These are phyloP conservation scores for Cystobasidium onofrii DNA, from an alignment of 768 basidiomycete species.

Conservation along the genomic window DNA sequence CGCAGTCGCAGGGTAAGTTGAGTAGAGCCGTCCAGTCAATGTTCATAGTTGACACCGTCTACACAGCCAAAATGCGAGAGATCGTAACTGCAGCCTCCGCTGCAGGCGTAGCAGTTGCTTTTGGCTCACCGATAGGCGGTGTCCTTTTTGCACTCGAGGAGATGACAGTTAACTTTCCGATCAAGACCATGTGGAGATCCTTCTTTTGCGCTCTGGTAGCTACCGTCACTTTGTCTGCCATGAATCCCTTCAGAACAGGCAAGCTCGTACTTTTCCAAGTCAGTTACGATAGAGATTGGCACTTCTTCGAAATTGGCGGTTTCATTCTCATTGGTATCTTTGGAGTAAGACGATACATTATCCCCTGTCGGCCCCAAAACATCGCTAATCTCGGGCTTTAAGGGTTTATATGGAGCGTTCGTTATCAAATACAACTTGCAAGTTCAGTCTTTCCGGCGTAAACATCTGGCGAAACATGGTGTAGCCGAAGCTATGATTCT, in stretches of 20 bases:
- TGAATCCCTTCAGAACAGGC: constrained; percentile 97
- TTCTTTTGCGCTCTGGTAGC: constrained; percentile 96
- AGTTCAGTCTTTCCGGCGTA: constrained; percentile 85
- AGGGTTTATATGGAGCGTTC: constrained; percentile 96
- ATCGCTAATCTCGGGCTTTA: neutral
- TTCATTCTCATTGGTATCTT: constrained; percentile 92
- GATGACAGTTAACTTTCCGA: constrained; percentile 96
- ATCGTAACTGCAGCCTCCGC: constrained; percentile 91
- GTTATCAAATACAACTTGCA: constrained; percentile 95
- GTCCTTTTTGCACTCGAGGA: constrained; percentile 99
- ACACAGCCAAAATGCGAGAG: constrained; percentile 57
- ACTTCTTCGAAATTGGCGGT: constrained; percentile 96
- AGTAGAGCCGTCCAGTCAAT: constrained; percentile 41
- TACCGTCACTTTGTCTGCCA: constrained; percentile 90
- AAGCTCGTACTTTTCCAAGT: constrained; percentile 97
- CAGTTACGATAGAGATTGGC: constrained; percentile 95
- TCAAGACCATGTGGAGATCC: constrained; percentile 97
- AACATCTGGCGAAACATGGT: constrained; percentile 71
- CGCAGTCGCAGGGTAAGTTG: constrained; percentile 71
- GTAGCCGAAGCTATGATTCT: constrained; percentile 82
- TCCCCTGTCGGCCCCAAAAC: neutral
- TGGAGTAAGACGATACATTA: constrained; percentile 56
- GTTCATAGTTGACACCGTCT: neutral
- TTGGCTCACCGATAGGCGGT: constrained; percentile 95
- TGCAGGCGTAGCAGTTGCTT: constrained; percentile 95